Evolutionary conservation across 257 asterid genomes (phyloP), one percentile per base, ranked within the genome.

Genomic region (Gardenia jasminoides): DNA sequence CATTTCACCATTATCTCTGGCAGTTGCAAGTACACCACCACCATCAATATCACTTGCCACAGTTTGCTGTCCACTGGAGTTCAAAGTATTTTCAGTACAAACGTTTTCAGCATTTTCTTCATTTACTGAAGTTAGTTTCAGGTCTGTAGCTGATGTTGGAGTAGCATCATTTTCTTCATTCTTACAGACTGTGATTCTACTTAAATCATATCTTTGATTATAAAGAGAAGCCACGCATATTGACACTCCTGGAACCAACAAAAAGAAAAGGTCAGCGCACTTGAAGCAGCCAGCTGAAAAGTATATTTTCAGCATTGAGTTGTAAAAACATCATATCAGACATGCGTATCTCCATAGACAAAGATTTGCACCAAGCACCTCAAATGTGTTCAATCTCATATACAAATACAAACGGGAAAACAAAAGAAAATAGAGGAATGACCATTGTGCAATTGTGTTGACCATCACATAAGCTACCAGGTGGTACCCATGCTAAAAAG

Each of bases 221-320:
- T 88, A 91, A 86, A 93, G 83, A 82, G 93, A 85, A 68, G 83
- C 79, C 88, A 95, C 85, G 80, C 84, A 92, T 61, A 50, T 70
- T 24, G 97, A 90, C 83, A 88, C 76, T 61, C 93, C 99, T 95
- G 86, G 22, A 13, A 20, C 10, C 10, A 24, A 19, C 6, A 62
- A 64, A 28, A 80, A 75, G 30, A 76, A 74, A 72, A 76, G 58
- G 76, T 80, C 73, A 86, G 74, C 65, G 52, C 20, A 83, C 76
- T 71, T 81, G 47, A 82, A 61, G 67, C 72, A 80, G 61, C 70
- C 22, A 75, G 78, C 39, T 76, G 48, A 62, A 15, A 28, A 54
- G 41, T 20, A 47, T 47, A 15, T 46, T 61, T 72, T 26, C 56
- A 81, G 43, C 17, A 61, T n/a, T 50, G 31, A 66, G 50, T 58